These are phyloP conservation scores for Panellus pusillus DNA, from an alignment of 768 basidiomycete species.

Conservation along the genomic window DNA sequence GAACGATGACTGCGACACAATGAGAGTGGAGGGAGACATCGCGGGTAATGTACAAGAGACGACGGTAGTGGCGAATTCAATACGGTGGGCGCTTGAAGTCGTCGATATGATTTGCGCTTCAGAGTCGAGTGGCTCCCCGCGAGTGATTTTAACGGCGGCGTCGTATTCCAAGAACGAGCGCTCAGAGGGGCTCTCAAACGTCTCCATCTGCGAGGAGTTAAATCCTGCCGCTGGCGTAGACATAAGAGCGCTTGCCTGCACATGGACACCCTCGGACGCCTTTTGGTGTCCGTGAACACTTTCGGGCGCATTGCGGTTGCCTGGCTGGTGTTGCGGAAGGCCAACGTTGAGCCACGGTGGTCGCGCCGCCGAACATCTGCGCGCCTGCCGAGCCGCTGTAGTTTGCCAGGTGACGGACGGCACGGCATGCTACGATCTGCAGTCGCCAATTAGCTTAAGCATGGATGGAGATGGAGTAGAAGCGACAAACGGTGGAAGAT, in stretches of 20 bases:
- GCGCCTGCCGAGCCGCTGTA: conserved; percentile 27
- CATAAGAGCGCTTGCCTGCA: conserved; percentile 31
- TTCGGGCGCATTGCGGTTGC: conserved; percentile 38
- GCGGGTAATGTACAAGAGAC: conserved; percentile 6
- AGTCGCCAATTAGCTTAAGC: neutral
- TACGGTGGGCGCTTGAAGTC: conserved; percentile 65
- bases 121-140: conserved; percentile 49
- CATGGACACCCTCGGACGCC: conserved; percentile 41
- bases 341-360: conserved; percentile 55
- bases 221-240: neutral
- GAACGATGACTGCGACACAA: neutral
- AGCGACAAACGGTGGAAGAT: conserved; percentile 53
- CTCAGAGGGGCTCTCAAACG: conserved; percentile 51
- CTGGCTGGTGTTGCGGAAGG: conserved; percentile 54
- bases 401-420: conserved; percentile 53
- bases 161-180: conserved; percentile 54
- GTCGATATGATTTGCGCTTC: conserved; percentile 58
- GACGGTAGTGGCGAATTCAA: conserved; percentile 13
- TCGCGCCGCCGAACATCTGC: conserved; percentile 25
- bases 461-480: neutral
- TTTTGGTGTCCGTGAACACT: conserved; percentile 42
- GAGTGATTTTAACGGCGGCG: conserved; percentile 51
- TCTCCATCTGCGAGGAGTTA: conserved; percentile 60
- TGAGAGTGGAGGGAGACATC: conserved; percentile 1
- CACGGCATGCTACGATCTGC: conserved; percentile 51